phyloP scores from a whole-genome alignment of 768 basidiomycete genomes.

The Boletus coccyginus region DNA sequence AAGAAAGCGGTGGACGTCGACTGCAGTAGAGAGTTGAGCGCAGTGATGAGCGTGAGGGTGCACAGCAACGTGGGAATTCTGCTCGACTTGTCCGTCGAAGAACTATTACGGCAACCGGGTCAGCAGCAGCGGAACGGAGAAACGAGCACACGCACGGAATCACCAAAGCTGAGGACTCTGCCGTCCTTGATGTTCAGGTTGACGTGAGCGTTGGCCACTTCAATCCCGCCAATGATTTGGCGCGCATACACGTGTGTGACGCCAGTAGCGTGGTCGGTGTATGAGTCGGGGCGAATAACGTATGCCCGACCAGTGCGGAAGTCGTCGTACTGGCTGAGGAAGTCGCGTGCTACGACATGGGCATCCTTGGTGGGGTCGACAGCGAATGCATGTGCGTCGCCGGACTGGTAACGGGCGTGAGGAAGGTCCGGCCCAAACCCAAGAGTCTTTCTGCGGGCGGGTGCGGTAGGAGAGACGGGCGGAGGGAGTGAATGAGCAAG shows the following conservation, averaged over 20 bases:
- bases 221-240: constrained; percentile 81
- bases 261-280: constrained; percentile 83
- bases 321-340: constrained; percentile 44
- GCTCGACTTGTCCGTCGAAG: constrained; percentile 55
- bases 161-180: constrained; percentile 79
- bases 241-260: constrained; percentile 87
- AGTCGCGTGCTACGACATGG: constrained; percentile 58
- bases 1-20: constrained; percentile 25
- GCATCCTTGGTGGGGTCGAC: constrained; percentile 45
- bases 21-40: constrained; percentile 37
- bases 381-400: constrained; percentile 38
- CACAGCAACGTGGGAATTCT: constrained; percentile 30
- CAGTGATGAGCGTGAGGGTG: constrained; percentile 57
- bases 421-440: constrained; percentile 82
- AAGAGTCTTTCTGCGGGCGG: constrained; percentile 71
- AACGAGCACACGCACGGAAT: constrained; percentile 56
- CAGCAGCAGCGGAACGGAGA: constrained; percentile 3
- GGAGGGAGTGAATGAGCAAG: constrained; percentile 41
- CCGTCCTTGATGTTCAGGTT: constrained; percentile 91
- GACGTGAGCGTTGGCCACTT: constrained; percentile 88
- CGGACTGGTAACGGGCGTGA: constrained; percentile 64
- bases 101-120: constrained; percentile 48
- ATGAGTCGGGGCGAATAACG: constrained; percentile 75
- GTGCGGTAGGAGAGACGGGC: neutral
- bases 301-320: constrained; percentile 41